A percentile compares a stretch with the other conserved stretches of the same genome.
Conservation (phyloP, 1,139 yeast genomes). For the Scheffersomyces insectosa region DNA sequence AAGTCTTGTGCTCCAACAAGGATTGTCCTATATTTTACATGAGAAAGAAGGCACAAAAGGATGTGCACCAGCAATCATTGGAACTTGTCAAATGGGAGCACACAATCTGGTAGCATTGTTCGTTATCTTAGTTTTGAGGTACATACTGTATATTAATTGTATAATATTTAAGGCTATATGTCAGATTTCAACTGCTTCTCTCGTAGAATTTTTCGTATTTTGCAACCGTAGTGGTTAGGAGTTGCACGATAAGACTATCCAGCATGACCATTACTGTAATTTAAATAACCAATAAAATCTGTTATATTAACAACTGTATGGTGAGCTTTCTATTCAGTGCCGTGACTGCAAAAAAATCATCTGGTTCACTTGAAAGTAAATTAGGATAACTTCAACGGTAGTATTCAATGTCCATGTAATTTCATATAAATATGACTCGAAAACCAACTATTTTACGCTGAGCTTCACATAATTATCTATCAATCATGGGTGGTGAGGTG, state of each 20-base stretch:
- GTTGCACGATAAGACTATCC: neutral
- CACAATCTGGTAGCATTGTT: conserved; percentile 48
- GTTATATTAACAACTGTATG: neutral
- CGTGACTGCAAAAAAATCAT: conserved; percentile 5
- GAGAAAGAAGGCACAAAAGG: conserved; percentile 95
- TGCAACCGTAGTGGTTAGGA: too few relatives aligned
- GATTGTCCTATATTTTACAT: conserved; percentile 98
- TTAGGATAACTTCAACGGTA: conserved; percentile 6
- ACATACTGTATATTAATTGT: too few relatives aligned
- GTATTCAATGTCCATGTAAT: neutral
- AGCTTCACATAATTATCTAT: too few relatives aligned
- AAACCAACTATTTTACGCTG: too few relatives aligned
- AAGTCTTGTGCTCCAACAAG: conserved; percentile 90
- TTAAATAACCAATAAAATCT: conserved; percentile 3
- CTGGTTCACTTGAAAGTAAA: neutral
- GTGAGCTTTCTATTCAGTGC: neutral
- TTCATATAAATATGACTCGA: too few relatives aligned
- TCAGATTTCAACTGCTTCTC: too few relatives aligned
- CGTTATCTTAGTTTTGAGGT: conserved; percentile 4
- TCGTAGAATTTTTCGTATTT: too few relatives aligned
- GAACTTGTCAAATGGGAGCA: conserved; percentile 76
- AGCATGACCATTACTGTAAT: conserved; percentile 2
- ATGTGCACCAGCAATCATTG: conserved; percentile 63
- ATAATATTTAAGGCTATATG: too few relatives aligned
- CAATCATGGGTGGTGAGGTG: too few relatives aligned